Evolutionary conservation across 164 flowering plant genomes (phyloP), one percentile per base, ranked within the genome.

Genomic region (Brasenia schreberi): DNA sequence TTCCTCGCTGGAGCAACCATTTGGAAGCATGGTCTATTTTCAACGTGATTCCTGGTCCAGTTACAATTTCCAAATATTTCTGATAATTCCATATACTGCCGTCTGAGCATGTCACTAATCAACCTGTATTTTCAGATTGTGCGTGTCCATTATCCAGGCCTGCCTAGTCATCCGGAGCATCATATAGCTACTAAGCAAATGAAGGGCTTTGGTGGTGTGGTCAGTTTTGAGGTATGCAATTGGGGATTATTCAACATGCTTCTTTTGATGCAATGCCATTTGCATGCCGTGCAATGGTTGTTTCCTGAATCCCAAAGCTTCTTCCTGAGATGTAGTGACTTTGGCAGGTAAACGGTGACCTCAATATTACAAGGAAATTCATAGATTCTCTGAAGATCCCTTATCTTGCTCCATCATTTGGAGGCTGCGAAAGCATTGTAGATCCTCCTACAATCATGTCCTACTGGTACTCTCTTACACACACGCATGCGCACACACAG

Each of bases 191-290:
- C 78, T 77, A 72, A 61, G 61, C 99, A 92, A 75, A 95, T 95
- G 99, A 84, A 83, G 70, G 99, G 97, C 63, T 95, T 87, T 82
- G 99, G 99, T 69, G 99, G 99, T 61, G 97, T 95, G 27, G 99
- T 92, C 69, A 91, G 97, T 79, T 95, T 95, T 82, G 99, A 95
- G 93, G 99, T 87, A 68, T 62, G 81, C 19, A 33, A 33, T 71
- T 61, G 12, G 23, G 42, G 18, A 17, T 14, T 3, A 19, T 11
- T 61, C 18, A 7, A 11, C 4, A 7, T 45, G 43, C 56, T 45
- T 10, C 18, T 19, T 33, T 27, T 52, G 16, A n/a, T 19, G 19
- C 14, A 12, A 27, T 42, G 19, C 6, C 18, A 45, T 18, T 16
- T 42, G 9, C 61, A 27, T 16, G 17, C 18, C 11, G 3, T 6